phyloP scores from a whole-genome alignment of 345 rosid species.

The Adansonia digitata region DNA sequence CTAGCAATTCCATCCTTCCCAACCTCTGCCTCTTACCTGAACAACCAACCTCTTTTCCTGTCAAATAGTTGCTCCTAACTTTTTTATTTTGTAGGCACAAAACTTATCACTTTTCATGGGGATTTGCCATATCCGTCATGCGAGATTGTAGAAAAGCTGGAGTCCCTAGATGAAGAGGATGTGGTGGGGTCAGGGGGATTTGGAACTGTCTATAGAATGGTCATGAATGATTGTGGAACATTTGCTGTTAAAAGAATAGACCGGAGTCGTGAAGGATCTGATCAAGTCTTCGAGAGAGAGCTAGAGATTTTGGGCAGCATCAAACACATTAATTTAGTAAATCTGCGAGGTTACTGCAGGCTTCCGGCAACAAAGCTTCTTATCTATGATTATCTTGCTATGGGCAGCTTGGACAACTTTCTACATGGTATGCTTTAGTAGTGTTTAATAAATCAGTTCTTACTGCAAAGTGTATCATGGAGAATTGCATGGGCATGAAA shows the following conservation, averaged over 20 bases:
- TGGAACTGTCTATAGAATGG: constrained; percentile 95
- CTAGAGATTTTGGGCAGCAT: constrained; percentile 92
- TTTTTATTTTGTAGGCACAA: constrained; percentile 39
- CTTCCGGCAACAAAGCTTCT: constrained; percentile 79
- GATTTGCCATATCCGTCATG: constrained; percentile 87
- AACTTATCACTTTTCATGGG: constrained; percentile 92
- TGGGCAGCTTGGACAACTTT: constrained; percentile 88
- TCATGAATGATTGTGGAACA: constrained; percentile 95
- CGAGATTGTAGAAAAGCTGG: constrained; percentile 88
- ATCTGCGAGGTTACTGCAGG: constrained; percentile 92
- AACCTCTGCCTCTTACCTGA: neutral
- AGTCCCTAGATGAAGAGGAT: constrained; percentile 90
- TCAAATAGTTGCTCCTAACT: constrained; percentile 1
- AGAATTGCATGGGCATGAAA: neutral
- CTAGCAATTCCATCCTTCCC: no score
- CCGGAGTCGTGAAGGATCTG: constrained; percentile 80
- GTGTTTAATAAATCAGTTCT: neutral
- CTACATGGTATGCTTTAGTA: constrained; percentile 58
- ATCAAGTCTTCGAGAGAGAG: constrained; percentile 89
- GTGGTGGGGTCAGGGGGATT: constrained; percentile 96
- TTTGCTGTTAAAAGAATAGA: constrained; percentile 96
- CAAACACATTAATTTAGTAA: constrained; percentile 91
- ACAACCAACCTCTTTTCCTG: neutral
- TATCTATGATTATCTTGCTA: constrained; percentile 80
- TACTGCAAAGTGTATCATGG: neutral